Conservation (phyloP, 2,329 filamentous ascomycete species). For the Pyrenophora seminiperda region DNA sequence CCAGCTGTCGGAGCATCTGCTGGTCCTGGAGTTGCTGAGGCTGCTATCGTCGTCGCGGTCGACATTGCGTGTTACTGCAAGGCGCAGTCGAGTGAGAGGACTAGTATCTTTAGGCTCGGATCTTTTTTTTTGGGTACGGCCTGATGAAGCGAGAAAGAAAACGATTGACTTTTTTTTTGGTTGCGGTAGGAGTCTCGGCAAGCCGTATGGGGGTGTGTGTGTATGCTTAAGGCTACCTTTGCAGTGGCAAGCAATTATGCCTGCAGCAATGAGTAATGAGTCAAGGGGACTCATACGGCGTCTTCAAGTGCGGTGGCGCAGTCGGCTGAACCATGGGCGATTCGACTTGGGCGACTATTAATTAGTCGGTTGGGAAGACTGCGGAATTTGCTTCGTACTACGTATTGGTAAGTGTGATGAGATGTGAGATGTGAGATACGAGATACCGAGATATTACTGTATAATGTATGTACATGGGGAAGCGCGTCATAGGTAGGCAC, state of each 20-base stretch:
- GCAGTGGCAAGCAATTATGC: slow-evolving; percentile 30
- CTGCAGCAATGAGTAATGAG: slow-evolving; percentile 10
- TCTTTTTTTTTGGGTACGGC: slow-evolving; percentile 41
- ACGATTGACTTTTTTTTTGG: slow-evolving; percentile 2
- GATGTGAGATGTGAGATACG: too few relatives aligned
- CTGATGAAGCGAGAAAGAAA: slow-evolving; percentile 33
- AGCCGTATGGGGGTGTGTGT: neutral
- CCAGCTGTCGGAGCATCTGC: slow-evolving; percentile 21
- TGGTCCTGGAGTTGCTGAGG: slow-evolving; percentile 14
- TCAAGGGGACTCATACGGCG: slow-evolving; percentile 15
- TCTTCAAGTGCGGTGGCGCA: slow-evolving; percentile 14
- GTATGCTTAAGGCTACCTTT: neutral
- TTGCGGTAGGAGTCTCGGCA: neutral
- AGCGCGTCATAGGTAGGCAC: slow-evolving; percentile 43
- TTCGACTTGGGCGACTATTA: slow-evolving; percentile 4
- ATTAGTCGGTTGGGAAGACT: slow-evolving; percentile 3
- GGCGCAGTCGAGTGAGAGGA: slow-evolving; percentile 2
- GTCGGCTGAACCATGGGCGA: neutral
- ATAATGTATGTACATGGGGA: too few relatives aligned
- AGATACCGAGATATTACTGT: too few relatives aligned
- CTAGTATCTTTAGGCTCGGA: slow-evolving; percentile 27
- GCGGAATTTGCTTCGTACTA: too few relatives aligned
- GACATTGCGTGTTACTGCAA: slow-evolving; percentile 26
- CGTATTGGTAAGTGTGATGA: too few relatives aligned
- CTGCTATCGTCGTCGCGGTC: slow-evolving; percentile 21